Evolutionary conservation across 352 stramenopile genomes (phyloP).

Genomic region (Globisporangium carolinianum): DNA sequence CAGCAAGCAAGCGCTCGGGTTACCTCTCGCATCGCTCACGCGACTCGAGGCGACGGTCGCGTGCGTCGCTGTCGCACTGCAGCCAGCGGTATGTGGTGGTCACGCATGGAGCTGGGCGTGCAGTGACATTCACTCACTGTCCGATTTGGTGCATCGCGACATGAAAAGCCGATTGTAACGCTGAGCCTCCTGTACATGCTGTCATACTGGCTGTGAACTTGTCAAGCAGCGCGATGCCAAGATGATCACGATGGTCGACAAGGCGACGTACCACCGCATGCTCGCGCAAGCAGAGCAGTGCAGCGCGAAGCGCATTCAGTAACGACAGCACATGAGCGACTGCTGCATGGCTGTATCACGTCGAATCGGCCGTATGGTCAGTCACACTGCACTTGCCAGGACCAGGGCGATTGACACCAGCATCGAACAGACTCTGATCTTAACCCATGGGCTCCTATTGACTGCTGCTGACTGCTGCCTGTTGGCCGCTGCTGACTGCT

Average conservation of each 20-base stretch:
- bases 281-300: background rate
- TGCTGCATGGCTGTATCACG: too few species aligned
- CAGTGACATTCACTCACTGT: too few species aligned
- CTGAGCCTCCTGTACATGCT: background rate
- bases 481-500: background rate
- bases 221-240: background rate
- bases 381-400: too few species aligned
- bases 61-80: background rate
- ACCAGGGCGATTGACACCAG: too few species aligned
- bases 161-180: too few species aligned
- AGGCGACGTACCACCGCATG: background rate
- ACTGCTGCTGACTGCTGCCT: background rate
- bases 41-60: background rate
- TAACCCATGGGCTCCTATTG: too few species aligned
- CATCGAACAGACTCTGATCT: too few species aligned
- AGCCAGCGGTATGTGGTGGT: background rate
- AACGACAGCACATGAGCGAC: too few species aligned
- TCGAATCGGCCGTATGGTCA: too few species aligned
- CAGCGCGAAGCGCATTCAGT: background rate
- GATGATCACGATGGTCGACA: background rate
- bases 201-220: background rate
- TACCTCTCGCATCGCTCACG: background rate
- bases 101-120: background rate
- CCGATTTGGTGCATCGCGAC: too few species aligned
- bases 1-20: background rate